Evolutionary conservation across 805 yeast species (phyloP).

Genomic region (Novakomyces olei): DNA sequence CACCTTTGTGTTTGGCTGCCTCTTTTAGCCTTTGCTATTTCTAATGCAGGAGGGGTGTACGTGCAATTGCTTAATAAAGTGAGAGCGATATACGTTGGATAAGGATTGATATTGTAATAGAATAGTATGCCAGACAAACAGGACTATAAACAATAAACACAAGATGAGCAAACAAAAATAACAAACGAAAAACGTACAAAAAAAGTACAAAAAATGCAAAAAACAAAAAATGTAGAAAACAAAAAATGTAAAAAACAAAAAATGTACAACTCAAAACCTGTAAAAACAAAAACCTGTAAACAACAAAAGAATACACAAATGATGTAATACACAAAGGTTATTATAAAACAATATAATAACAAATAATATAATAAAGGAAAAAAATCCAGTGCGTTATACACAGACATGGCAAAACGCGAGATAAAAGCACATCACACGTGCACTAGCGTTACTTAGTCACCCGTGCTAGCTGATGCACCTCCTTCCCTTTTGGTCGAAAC

Average conservation of each 20-base stretch:
- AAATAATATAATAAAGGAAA: too few species aligned
- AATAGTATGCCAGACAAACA: background rate
- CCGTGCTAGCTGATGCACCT: too few species aligned
- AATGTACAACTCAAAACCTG: background rate
- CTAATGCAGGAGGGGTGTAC: background rate
- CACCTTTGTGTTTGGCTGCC: background rate
- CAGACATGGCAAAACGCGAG: too few species aligned
- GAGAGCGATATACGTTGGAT: background rate
- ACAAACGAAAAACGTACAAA: background rate
- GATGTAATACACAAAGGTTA: too few species aligned
- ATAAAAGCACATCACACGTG: too few species aligned
- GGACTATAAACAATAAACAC: background rate
- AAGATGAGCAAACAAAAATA: background rate
- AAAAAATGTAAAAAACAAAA: background rate
- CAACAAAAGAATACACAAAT: too few species aligned
- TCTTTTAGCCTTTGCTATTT: background rate
- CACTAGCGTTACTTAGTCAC: too few species aligned
- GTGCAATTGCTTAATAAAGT: background rate
- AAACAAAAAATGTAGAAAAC: background rate
- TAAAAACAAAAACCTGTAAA: background rate
- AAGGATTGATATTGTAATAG: background rate
- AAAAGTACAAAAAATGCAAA: background rate
- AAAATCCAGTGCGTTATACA: too few species aligned
- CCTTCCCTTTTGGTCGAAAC: too few species aligned
- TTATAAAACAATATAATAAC: too few species aligned